Percentiles rank a stretch among this genome's conserved stretches.
These are phyloP conservation scores for Kitagawia praeruptora DNA, from an alignment of 129 eudicot genomes.

Conservation along the genomic window DNA sequence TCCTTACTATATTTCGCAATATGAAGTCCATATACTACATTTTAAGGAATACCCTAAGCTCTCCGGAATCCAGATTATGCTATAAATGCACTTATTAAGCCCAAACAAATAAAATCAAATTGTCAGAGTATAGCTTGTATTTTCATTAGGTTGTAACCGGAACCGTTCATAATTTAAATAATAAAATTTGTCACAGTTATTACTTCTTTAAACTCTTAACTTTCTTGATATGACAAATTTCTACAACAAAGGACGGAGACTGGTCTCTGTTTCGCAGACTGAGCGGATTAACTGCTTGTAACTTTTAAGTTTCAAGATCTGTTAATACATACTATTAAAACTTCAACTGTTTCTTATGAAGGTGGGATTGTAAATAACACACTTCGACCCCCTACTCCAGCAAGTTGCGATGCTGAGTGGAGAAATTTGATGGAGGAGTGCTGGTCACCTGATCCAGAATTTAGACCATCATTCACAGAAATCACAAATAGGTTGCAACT, in stretches of 20 bases:
- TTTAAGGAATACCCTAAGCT: too few species aligned
- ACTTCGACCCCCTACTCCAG: conserved; percentile 53
- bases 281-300: neutral
- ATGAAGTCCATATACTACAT: neutral
- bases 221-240: neutral
- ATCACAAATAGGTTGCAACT: conserved; percentile 43
- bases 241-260: neutral
- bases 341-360: conserved; percentile 11
- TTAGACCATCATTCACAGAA: conserved; percentile 62
- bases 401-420: conserved; percentile 56
- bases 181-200: neutral
- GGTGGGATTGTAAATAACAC: conserved; percentile 70
- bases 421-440: conserved; percentile 68
- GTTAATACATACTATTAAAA: neutral
- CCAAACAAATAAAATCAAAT: too few species aligned
- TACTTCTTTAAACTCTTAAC: neutral
- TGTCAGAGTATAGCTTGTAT: neutral
- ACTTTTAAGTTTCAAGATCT: neutral
- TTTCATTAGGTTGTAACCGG: neutral
- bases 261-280: neutral
- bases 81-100: too few species aligned
- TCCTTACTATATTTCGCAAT: neutral
- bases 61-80: too few species aligned
- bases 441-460: conserved; percentile 59
- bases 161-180: neutral